phyloP scores from a whole-genome alignment of 352 stramenopile species.

The Phytophthora tentaculata region DNA sequence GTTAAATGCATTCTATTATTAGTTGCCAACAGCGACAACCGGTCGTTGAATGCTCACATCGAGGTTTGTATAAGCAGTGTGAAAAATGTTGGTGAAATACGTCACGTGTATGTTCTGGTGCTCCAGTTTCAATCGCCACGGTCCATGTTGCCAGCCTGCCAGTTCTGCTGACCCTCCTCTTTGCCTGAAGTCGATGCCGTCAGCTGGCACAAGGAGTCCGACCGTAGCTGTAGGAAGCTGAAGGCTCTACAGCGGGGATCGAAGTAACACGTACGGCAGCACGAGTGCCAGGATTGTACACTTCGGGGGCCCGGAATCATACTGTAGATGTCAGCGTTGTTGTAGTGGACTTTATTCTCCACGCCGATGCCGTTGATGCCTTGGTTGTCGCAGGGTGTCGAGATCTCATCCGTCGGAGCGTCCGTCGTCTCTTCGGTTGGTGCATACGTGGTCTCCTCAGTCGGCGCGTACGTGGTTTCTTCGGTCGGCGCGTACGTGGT shows the following conservation, averaged over 20 bases:
- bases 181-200: background rate
- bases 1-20: background rate
- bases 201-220: background rate
- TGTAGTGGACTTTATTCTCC: conserved; percentile 13
- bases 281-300: conserved; percentile 5
- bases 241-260: conserved; percentile 2
- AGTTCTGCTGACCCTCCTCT: background rate
- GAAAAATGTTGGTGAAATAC: background rate
- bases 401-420: background rate
- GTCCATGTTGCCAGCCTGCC: conserved; percentile 7
- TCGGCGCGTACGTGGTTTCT: background rate
- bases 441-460: background rate
- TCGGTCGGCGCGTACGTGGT: background rate
- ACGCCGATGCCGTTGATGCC: conserved; percentile 9
- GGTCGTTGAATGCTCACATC: background rate
- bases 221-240: background rate
- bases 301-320: background rate
- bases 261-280: background rate
- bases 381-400: conserved; percentile 6
- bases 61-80: background rate
- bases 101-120: background rate
- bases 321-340: background rate
- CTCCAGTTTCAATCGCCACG: background rate
- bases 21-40: background rate
- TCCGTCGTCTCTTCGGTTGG: background rate